These are phyloP conservation scores for Salix viminalis DNA, from an alignment of 345 rosid genomes.

Conservation along the genomic window DNA sequence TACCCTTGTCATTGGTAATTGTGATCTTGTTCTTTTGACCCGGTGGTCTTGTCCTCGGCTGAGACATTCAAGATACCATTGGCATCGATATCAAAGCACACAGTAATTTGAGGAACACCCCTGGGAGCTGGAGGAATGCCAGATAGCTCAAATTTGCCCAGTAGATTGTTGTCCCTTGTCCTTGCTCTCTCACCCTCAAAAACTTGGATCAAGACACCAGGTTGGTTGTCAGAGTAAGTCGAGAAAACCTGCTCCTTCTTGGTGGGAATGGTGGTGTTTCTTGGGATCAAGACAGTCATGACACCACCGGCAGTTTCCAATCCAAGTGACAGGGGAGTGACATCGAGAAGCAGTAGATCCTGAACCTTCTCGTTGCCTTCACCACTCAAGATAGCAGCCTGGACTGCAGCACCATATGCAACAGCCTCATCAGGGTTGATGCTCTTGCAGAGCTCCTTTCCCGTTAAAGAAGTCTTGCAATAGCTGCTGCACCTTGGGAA, in stretches of 20 bases:
- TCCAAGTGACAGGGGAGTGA: conserved; percentile 32
- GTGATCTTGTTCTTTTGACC: conserved; percentile 31
- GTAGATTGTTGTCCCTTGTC: conserved; percentile 31
- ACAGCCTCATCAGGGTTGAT: conserved; percentile 48
- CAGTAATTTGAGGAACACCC: conserved; percentile 42
- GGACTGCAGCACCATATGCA: conserved; percentile 45
- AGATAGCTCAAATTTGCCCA: conserved; percentile 41
- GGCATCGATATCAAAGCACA: conserved; percentile 38
- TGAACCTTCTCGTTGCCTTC: conserved; percentile 37
- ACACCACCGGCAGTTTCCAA: conserved; percentile 40
- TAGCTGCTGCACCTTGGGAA: conserved; percentile 48
- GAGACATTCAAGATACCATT: conserved; percentile 35
- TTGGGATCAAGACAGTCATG: conserved; percentile 39
- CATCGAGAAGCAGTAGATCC: conserved; percentile 37
- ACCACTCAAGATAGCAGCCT: conserved; percentile 36
- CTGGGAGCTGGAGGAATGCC: conserved; percentile 42
- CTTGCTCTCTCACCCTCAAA: conserved; percentile 43
- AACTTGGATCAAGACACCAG: conserved; percentile 35
- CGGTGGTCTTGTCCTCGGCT: conserved; percentile 33
- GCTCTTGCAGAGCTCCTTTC: conserved; percentile 44
- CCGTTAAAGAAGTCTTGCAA: conserved; percentile 41
- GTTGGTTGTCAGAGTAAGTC: conserved; percentile 36
- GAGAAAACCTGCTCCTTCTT: conserved; percentile 43
- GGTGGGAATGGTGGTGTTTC: conserved; percentile 40
- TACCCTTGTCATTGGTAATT: conserved; percentile 28